Evolutionary conservation across 169 alveolate genomes (phyloP), one percentile per base, ranked within the genome.

Genomic region (Toxoplasma gondii): DNA sequence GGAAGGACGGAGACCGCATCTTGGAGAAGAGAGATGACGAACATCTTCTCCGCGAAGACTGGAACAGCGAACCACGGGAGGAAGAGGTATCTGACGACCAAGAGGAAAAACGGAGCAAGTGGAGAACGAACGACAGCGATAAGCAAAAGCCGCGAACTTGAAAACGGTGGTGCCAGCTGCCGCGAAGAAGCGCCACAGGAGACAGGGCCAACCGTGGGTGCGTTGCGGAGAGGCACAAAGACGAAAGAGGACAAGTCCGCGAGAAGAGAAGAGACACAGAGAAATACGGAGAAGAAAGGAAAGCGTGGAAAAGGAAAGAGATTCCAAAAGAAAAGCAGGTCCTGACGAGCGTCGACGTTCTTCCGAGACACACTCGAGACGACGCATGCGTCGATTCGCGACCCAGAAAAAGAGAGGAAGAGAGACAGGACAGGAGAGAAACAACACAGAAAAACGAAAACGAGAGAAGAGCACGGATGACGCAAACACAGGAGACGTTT

Each of bases 11-110:
- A 43, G 38, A 82, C 41, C 34, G 90, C 34, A 31, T 82, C 90
- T 41, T 82, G 69, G 24, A 82, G 90, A 38, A 82, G 90, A 39
- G 90, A 82, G 34, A 82, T 24, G 41, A 82, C 69, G 39, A 82
- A 82, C 90, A 82, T 82, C 44, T 36, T 74, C 43, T 36, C 44
- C n/a, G 58, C 4, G 58, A 12, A 49, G 58, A 49, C 58, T 7
- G 58, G 22, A 12, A 49, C 58, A 49, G 58, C 58, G 22, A 12
- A 49, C 58, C 4, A 12, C 58, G 12, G 12, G 58, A 12, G 58
- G 12, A 49, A 49, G 22, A 12, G 58, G 58, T 4, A 49, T 4
- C 58, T 4, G 58, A 49, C 4, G 22, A 49, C 22, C 58, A 49
- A 49, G 58, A 49, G 58, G 58, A n/a, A n/a, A n/a, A n/a, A n/a